phyloP scores from a whole-genome alignment of 129 eudicot genomes.

The Centaurea solstitialis region DNA sequence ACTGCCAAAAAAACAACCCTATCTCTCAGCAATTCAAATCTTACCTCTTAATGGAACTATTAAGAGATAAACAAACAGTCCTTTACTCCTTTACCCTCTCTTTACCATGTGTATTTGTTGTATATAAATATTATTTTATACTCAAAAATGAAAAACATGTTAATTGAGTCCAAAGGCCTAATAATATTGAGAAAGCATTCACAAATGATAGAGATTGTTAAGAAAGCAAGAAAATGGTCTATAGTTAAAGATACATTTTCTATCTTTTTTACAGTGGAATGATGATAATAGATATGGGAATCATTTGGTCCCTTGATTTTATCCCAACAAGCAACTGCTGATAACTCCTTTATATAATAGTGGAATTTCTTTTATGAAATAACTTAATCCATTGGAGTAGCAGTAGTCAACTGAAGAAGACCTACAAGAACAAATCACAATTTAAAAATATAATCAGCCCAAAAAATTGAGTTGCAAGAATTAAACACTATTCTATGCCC shows the following conservation, averaged over 20 bases:
- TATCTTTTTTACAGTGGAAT: slow-evolving; percentile 14
- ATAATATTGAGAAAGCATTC: slow-evolving; percentile 15
- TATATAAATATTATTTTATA: not conserved
- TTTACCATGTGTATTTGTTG: not conserved
- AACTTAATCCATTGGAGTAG: slow-evolving; percentile 20
- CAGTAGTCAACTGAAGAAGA: slow-evolving; percentile 14
- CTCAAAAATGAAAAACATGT: not conserved
- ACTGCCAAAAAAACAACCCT: too few species aligned
- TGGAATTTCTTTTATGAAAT: slow-evolving; percentile 4
- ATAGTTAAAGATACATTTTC: not conserved
- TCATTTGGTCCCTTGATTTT: not conserved
- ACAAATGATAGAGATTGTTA: not conserved
- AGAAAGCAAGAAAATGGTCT: slow-evolving; percentile 14
- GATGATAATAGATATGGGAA: not conserved
- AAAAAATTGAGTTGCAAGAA: not conserved
- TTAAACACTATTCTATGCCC: not conserved
- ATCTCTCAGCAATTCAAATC: too few species aligned
- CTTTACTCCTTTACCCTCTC: too few species aligned
- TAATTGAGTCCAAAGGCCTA: slow-evolving; percentile 9
- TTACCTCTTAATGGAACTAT: too few species aligned
- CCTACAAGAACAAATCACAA: slow-evolving; percentile 21
- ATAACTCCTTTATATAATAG: slow-evolving; percentile 10
- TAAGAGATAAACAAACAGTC: too few species aligned
- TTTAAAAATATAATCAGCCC: not conserved
- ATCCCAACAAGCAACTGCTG: slow-evolving; percentile 29